Evolutionary conservation across 2,329 filamentous ascomycete genomes (phyloP).

Genomic region (Venturia nashicola): DNA sequence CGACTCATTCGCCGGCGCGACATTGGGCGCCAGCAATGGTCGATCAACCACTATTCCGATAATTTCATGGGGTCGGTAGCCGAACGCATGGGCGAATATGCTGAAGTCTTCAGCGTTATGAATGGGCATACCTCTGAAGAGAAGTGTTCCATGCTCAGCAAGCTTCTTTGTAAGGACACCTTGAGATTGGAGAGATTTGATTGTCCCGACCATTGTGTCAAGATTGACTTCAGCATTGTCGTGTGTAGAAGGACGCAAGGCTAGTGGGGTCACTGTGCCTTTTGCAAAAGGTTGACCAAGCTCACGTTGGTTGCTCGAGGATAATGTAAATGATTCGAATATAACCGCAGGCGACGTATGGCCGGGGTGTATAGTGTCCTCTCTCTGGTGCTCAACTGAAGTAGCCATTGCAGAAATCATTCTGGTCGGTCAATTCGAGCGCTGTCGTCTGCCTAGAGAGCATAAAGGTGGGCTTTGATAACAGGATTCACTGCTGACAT

Average conservation of each 20-base stretch:
- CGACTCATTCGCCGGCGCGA: conserved; percentile 36
- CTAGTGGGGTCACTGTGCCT: conserved; percentile 27
- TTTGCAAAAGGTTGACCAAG: conserved; percentile 28
- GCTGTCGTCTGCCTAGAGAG: not conserved
- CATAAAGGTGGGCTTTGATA: not conserved
- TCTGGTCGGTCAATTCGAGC: not conserved
- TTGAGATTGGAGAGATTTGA: conserved; percentile 25
- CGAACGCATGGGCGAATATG: conserved; percentile 38
- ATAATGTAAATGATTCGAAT: conserved; percentile 27
- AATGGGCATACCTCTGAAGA: conserved; percentile 36
- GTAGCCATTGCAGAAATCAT: not conserved
- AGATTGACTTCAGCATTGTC: conserved; percentile 17
- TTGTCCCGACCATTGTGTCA: conserved; percentile 23
- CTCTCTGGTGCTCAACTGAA: not conserved
- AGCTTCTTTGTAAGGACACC: conserved; percentile 29
- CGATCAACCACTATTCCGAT: conserved; percentile 39
- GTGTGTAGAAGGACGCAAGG: conserved; percentile 22
- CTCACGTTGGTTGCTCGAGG: conserved; percentile 27
- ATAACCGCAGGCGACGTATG: conserved; percentile 1
- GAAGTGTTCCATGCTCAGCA: conserved; percentile 32
- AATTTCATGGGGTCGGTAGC: conserved; percentile 35
- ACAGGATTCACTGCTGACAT: not conserved
- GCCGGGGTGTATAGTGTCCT: not conserved
- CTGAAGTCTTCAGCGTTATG: conserved; percentile 34
- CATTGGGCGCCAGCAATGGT: conserved; percentile 31